Conservation (phyloP, 1,284 basidiomycete species). For the Leccinum subrobustum region DNA sequence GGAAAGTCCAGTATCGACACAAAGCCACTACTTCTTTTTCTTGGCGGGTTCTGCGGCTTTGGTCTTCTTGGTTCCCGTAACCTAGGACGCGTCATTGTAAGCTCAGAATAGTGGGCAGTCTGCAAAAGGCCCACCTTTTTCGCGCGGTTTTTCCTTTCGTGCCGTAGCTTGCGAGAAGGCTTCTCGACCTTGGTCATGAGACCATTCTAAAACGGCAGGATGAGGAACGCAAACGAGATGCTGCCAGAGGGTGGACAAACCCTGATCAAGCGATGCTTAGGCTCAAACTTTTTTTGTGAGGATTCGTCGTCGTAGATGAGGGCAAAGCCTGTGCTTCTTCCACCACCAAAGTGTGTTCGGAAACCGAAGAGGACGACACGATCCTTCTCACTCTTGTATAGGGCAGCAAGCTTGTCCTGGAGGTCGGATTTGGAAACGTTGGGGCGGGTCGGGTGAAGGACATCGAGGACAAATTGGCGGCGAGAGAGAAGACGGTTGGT, state of each 20-base stretch:
- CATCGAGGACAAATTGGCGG: conserved; percentile 89
- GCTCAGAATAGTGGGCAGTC: background rate
- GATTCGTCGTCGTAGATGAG: conserved; percentile 98
- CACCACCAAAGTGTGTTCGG: conserved; percentile 97
- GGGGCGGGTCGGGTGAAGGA: conserved; percentile 93
- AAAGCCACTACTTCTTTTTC: conserved; percentile 73
- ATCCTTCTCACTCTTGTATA: conserved; percentile 79
- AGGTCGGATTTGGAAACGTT: conserved; percentile 96
- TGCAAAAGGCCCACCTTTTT: conserved; percentile 75
- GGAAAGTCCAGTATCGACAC: conserved; percentile 19
- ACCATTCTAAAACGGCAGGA: conserved; percentile 61
- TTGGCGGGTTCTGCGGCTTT: conserved; percentile 89
- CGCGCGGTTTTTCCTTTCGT: conserved; percentile 99
- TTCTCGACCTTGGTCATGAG: conserved; percentile 85
- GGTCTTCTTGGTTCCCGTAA: conserved; percentile 90
- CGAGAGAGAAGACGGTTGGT: conserved; percentile 98
- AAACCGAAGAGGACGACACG: conserved; percentile 81
- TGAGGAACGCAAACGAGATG: conserved; percentile 10
- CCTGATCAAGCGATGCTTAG: conserved; percentile 92
- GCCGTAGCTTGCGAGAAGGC: conserved; percentile 96
- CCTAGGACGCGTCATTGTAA: conserved; percentile 41
- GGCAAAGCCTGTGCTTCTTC: conserved; percentile 95
- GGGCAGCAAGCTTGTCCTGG: conserved; percentile 84
- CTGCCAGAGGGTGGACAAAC: conserved; percentile 48
- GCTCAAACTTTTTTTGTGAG: conserved; percentile 96